Percentiles rank a stretch among this genome's conserved stretches.
phyloP scores from a whole-genome alignment of 371 early-diverging fungal genomes.

The Entomophthora muscae region DNA sequence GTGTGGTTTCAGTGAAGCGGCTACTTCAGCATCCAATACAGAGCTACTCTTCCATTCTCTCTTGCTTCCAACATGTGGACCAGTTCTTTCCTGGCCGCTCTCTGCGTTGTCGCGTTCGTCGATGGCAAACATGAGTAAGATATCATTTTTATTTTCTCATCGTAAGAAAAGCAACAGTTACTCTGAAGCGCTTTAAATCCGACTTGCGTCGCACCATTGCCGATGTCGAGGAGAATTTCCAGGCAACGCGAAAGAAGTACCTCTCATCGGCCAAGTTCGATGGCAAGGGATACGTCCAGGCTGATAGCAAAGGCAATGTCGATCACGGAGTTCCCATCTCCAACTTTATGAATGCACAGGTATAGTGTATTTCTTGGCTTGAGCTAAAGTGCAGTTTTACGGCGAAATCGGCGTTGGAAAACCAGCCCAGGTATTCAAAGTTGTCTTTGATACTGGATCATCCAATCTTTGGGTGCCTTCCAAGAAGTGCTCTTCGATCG shows the following conservation, averaged over 20 bases:
- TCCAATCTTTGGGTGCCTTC: slow-evolving; percentile 94
- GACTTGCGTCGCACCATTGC: background rate
- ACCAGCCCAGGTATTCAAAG: slow-evolving; percentile 74
- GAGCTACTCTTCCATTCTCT: no score
- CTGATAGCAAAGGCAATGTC: slow-evolving; percentile 27
- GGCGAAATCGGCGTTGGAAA: slow-evolving; percentile 70
- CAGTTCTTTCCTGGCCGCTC: no score
- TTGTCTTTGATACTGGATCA: slow-evolving; percentile 90
- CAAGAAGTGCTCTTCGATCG: slow-evolving; percentile 78
- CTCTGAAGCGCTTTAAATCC: background rate
- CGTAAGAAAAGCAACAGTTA: no score
- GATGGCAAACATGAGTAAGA: no score
- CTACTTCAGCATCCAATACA: no score
- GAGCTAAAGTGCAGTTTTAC: slow-evolving; percentile 40
- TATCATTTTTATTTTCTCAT: no score
- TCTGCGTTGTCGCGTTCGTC: no score
- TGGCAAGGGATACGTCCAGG: background rate
- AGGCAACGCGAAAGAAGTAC: background rate
- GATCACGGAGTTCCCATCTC: slow-evolving; percentile 69
- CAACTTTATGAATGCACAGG: slow-evolving; percentile 92
- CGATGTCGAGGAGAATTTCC: background rate
- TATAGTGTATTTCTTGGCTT: slow-evolving; percentile 12
- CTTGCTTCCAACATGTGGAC: no score
- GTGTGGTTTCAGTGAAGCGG: no score
- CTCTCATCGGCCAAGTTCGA: background rate